Conservation (phyloP, 305 asterid genomes). For the Solanum hybrid region DNA sequence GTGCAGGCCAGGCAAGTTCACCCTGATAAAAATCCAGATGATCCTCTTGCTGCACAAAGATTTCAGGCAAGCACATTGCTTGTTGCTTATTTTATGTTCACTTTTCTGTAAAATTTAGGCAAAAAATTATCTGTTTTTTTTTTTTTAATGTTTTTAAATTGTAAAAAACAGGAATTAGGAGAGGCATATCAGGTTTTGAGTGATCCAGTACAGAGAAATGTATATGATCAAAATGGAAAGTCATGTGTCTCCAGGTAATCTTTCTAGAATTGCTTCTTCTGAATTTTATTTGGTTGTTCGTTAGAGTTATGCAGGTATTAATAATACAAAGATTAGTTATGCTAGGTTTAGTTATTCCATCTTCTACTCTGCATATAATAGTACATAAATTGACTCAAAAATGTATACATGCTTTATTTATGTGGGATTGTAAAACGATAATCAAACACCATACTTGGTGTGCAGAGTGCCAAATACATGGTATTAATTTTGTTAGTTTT, state of each 20-base stretch:
- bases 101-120: background rate
- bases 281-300: background rate
- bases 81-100: background rate
- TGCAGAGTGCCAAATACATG: background rate
- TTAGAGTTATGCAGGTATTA: background rate
- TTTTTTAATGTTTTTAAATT: background rate
- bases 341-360: background rate
- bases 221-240: constrained; percentile 77
- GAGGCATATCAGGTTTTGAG: constrained; percentile 90
- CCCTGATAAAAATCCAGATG: constrained; percentile 80
- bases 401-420: background rate
- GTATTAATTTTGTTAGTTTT: background rate
- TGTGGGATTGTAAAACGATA: background rate
- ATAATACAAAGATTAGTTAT: background rate
- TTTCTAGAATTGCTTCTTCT: background rate
- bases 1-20: constrained; percentile 87
- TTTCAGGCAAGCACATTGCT: constrained; percentile 54
- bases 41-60: constrained; percentile 77
- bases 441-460: background rate
- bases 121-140: background rate
- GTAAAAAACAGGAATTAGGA: constrained; percentile 53
- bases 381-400: background rate
- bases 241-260: constrained; percentile 58
- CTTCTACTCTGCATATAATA: background rate
- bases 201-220: constrained; percentile 71